Evolutionary conservation across 2,329 filamentous ascomycete species (phyloP), one percentile per base, ranked within the genome.

Genomic region (Neofusicoccum laricinum): DNA sequence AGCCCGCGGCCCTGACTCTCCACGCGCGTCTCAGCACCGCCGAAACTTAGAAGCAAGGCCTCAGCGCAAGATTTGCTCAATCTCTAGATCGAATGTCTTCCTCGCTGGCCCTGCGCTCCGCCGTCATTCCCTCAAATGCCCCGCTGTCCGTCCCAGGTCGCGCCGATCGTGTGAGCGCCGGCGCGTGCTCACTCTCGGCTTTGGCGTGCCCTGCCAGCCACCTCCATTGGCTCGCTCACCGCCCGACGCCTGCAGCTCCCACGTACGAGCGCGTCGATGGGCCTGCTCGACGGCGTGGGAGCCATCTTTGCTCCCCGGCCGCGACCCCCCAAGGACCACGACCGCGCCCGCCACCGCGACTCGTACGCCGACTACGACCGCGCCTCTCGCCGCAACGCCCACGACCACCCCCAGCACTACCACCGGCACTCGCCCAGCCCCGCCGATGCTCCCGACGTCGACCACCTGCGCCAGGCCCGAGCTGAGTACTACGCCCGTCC

Each of bases 381-480:
- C 17, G 40, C 30, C 4, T 25, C 49, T 25, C 61, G 61, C 49
- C 61, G 61, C 40, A 55, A 55, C n/a, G 36, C 61, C 30, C 25
- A 55, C 40, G 48, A 53, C 30, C 14, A 38, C 8, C 17, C 19
- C 25, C 4, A 32, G 30, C 48, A 34, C 40, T 19, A 36, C 40
- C 49, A 30, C 46, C 59, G 17, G 4, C 25, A 30, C 25, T 25
- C 25, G 4, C 59, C 36, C 21, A 43, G 36, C 21, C 48, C 59
- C 49, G 38, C 43, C 59, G 19, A 51, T 43, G 48, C 49, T 12
- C 68, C 77, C 25, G 78, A 79, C 65, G 65, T 79, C 43, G 75
- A 79, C 59, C 78, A 80, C 59, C 66, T 80, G 55, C 69, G 78
- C 61, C 71, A 71, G 36, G 72, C 72, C 62, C 66, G 78, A 67